Base-by-base conservation (phyloP, 805 yeast species). In the Kregervanrija fluxuum region DNA sequence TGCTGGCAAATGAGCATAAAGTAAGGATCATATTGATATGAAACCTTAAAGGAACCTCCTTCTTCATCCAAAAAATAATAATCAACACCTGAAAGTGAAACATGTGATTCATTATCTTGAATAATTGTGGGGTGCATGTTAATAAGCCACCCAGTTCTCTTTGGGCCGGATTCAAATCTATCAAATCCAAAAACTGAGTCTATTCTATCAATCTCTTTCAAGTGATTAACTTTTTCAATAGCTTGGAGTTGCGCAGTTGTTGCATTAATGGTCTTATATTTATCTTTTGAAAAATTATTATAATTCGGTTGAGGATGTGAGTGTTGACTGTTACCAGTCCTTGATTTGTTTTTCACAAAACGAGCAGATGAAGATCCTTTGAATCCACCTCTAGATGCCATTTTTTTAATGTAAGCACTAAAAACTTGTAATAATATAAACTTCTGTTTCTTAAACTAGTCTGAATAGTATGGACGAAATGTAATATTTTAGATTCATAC, bases 21-120 rank as follows among this genome's bases (percentile, higher is more conserved):
- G 61, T 93, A 93, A 0, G 99, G 99, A 54, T 87, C 89, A 59
- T 77, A 86, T 46, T 75, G 83, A 11, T 86, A 64, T 1, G 95
- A 83, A 4, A 89, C 82, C 60, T 91, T 93, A 69, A 95, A 93
- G 37, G 85, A 79, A 6, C 97, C 99, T 40, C 99, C 99, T 61
- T 90, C 97, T 56, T 87, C 96, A 61, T 90, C 98, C 8, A 93
- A 65, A 54, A 95, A 93, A 60, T 95, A 95, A 62, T 84, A 89
- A 55, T 93, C 97, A 3, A 91, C 96, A 3, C 91, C 99, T 0
- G 96, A 77, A 33, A 76, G 70, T 9, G 95, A 96, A n/a, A 76
- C 69, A 10, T 73, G 54, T 37, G 70, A 68, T 31, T 78, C 81
- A 4, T 75, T 77, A 11, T 77, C 73, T 2, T 83, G 77, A 3